Base-by-base conservation (phyloP, 257 asterid genomes). In the Forsythia suspensa region DNA sequence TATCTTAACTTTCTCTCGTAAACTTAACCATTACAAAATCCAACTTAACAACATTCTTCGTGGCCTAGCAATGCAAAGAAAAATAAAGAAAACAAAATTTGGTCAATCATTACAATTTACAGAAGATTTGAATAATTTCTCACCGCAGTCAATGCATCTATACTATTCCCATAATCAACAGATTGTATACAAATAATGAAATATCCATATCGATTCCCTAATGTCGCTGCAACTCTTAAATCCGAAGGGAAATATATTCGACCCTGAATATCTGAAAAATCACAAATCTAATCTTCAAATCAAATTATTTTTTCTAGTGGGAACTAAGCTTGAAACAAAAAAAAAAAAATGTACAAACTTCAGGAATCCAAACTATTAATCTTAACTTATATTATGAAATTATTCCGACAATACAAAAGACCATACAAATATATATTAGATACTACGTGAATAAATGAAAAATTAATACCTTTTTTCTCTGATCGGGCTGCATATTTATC, bases 401-500 rank as follows among this genome's bases (percentile, higher is more conserved):
- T 74, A 51, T 75, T 6, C 24, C 36, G 13, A 7, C 20, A 77
- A 51, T 44, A 29, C 65, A 59, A 75, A 21, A 82, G 57, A 77
- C 38, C 46, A 78, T 76, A 70, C 39, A 16, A 2, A 61, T 61
- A 71, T 43, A 51, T 51, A 41, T 51, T 29, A 48, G 21, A 63
- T 41, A 70, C 38, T 52, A 34, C 43, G 77, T 15, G 63, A 48
- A 77, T 71, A 74, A 68, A 9, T 1, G 71, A n/a, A 51, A 52
- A 68, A 72, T 21, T 3, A 37, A 21, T 83, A 91, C 97, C 92
- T n/a, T 92, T 91, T 91, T 92, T 18, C 97, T 86, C 82, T 91
- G 96, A 91, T 89, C 97, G 85, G 88, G 76, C 81, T 88, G 97
- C 97, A 92, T 92, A 73, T 86, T 86, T 85, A 82, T 81, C 87